Conservation (phyloP, 768 basidiomycete species). For the Collybia sp. region DNA sequence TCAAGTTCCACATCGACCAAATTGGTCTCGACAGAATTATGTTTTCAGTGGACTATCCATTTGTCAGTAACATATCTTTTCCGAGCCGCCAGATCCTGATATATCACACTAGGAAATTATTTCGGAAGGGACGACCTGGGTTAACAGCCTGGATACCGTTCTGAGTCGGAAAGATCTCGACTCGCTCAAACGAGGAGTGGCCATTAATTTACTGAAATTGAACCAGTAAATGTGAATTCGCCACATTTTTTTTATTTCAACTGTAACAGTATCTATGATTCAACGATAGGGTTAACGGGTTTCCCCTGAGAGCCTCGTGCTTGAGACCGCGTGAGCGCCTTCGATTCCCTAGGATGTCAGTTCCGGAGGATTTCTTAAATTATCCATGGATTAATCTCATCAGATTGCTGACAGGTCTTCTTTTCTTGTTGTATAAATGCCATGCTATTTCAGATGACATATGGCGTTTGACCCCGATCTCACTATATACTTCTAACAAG, state of each 20-base stretch:
- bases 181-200: slow-evolving; percentile 21
- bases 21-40: slow-evolving; percentile 36
- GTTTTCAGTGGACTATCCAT: slow-evolving; percentile 35
- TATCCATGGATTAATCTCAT: too few relatives aligned
- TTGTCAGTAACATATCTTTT: slow-evolving; percentile 13
- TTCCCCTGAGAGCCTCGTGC: too few relatives aligned
- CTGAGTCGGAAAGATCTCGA: slow-evolving; percentile 15
- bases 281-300: background rate
- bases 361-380: too few relatives aligned
- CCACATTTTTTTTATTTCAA: background rate
- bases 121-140: slow-evolving; percentile 17
- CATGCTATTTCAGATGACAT: too few relatives aligned
- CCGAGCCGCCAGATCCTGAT: background rate
- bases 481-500: too few relatives aligned
- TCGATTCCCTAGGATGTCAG: too few relatives aligned
- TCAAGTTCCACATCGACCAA: slow-evolving; percentile 33
- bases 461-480: too few relatives aligned
- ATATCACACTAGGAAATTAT: slow-evolving; percentile 12
- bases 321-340: too few relatives aligned
- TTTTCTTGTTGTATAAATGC: too few relatives aligned
- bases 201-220: slow-evolving; percentile 22
- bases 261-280: background rate
- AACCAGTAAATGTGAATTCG: slow-evolving; percentile 7
- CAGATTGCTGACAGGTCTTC: too few relatives aligned
- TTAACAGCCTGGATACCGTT: slow-evolving; percentile 14